These are phyloP conservation scores for Microbotryum silenes-acaulis DNA, from an alignment of 1,284 basidiomycete genomes.

Conservation along the genomic window DNA sequence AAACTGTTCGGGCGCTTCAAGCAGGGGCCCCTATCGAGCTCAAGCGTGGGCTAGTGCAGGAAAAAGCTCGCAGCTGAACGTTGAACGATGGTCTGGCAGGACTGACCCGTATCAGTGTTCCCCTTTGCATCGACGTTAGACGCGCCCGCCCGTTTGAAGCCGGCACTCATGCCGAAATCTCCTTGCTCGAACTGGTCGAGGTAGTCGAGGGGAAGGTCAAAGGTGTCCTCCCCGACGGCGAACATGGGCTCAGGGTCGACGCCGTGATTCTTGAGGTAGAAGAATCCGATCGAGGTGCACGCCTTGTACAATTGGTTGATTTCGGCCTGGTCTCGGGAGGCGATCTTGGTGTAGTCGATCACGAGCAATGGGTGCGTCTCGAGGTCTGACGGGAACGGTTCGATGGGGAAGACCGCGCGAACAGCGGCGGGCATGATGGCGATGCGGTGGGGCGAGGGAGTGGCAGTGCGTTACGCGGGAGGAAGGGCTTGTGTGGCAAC, in stretches of 20 bases:
- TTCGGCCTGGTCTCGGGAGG: slow-evolving; percentile 29
- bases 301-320: slow-evolving; percentile 26
- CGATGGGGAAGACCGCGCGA: slow-evolving; percentile 3
- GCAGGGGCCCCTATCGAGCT: too few relatives aligned
- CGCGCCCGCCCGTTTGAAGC: slow-evolving; percentile 49
- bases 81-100: slow-evolving; percentile 47
- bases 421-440: background rate
- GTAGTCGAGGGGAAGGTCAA: slow-evolving; percentile 55
- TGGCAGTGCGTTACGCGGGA: too few relatives aligned
- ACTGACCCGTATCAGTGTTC: slow-evolving; percentile 52
- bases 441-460: too few relatives aligned
- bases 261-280: slow-evolving; percentile 49
- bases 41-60: background rate
- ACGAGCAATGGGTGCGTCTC: slow-evolving; percentile 50
- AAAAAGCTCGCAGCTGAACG: background rate
- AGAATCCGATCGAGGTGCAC: slow-evolving; percentile 31
- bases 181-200: slow-evolving; percentile 61
- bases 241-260: slow-evolving; percentile 52
- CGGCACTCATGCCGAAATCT: slow-evolving; percentile 55
- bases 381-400: slow-evolving; percentile 49
- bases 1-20: too few relatives aligned
- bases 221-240: slow-evolving; percentile 52
- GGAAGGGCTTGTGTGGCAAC: too few relatives aligned
- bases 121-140: slow-evolving; percentile 60
- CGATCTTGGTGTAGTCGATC: slow-evolving; percentile 49